Evolutionary conservation across 306 rosid species (phyloP), one percentile per base, ranked within the genome.

Genomic region (Vigna radiata): DNA sequence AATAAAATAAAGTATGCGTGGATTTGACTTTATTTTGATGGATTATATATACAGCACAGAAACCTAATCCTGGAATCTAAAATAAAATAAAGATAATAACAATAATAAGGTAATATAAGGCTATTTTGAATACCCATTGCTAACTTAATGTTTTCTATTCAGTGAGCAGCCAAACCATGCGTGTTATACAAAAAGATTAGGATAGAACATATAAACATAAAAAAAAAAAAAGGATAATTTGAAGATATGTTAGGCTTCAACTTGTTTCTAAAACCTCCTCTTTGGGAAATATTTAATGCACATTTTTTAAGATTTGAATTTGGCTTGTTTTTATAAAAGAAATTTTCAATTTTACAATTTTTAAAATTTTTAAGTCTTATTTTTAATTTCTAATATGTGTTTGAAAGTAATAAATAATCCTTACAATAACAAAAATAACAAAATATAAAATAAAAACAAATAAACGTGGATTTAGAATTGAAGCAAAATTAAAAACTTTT

Each of bases 151-250:
- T 33, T 73, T 63, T 74, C 62, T 4, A 73, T 81, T 59, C 2
- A 80, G 68, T 59, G 17, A 68, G 61, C 31, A 41, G 73, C 75
- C 77, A 75, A 69, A 68, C 23, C 17, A 27, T 75, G 73, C 72
- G 81, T 75, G 66, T 41, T 68, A 59, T 75, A 49, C 43, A 50
- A 81, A 49, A 72, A 3, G 8, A 79, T 3, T 10, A 16, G 54
- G 66, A 62, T 79, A 23, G n/a, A 36, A 64, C 25, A 19, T 23
- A 5, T 14, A 36, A 65, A 63, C 16, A 27, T 19, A 49, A 21
- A 18, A 7, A 14, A 49, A 21, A 18, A 7, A 37, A 39, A 39
- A 1, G 11, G 8, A 44, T 52, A 62, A 63, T 3, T 16, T 53
- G 23, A 56, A 56, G 27, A 68, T 11, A 47, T 58, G 10, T 68